Conservation (phyloP, 805 yeast species). For the Lipomyces yamadae region DNA sequence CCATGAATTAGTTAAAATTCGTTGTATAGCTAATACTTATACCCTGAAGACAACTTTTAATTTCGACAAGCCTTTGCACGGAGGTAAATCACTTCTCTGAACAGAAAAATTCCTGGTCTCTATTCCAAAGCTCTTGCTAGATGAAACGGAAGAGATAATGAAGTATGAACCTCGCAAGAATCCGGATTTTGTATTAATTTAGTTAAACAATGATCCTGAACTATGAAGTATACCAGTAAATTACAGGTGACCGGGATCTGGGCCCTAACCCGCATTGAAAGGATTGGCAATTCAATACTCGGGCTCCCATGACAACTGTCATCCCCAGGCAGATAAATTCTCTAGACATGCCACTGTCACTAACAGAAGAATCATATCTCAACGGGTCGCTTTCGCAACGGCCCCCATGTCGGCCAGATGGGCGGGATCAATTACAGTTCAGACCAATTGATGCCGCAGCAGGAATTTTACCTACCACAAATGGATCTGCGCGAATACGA, state of each 20-base stretch:
- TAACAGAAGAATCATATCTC: slow-evolving; percentile 58
- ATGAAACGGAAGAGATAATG: too few relatives aligned
- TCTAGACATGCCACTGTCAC: slow-evolving; percentile 45
- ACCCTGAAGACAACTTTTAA: too few relatives aligned
- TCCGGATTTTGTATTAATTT: too few relatives aligned
- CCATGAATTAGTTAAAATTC: too few relatives aligned
- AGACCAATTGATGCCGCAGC: slow-evolving; percentile 85
- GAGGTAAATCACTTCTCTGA: too few relatives aligned
- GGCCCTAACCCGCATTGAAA: not conserved
- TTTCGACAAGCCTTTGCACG: too few relatives aligned
- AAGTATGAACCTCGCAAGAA: too few relatives aligned
- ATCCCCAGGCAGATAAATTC: not conserved
- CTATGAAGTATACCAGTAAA: too few relatives aligned
- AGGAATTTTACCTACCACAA: slow-evolving; percentile 80
- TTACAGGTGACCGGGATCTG: not conserved
- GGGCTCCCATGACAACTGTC: not conserved
- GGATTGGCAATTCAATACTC: not conserved
- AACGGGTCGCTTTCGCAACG: slow-evolving; percentile 66
- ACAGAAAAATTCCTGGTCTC: too few relatives aligned
- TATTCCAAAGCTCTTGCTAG: too few relatives aligned
- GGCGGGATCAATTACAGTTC: slow-evolving; percentile 73
- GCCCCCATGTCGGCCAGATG: slow-evolving; percentile 83
- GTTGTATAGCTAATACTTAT: too few relatives aligned
- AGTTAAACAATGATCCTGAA: too few relatives aligned
- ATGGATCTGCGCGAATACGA: slow-evolving; percentile 89